Evolutionary conservation across 345 rosid genomes (phyloP), one percentile per base, ranked within the genome.

Genomic region (Viola odorata): DNA sequence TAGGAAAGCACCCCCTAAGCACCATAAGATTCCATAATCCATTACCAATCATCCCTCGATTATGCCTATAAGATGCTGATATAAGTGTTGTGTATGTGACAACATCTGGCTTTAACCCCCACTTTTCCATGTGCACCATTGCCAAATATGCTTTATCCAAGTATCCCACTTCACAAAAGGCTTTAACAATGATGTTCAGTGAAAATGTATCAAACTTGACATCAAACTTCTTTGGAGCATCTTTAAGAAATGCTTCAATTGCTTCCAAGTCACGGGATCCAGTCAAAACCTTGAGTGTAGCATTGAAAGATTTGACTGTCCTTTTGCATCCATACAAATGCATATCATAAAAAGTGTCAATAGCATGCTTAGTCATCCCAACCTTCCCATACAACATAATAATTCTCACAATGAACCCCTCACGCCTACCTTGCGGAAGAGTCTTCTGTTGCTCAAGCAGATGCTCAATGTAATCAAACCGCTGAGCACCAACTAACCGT

Each of bases 11-110:
- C 3, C 96, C 84, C 73, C 79, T 86, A 58, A 65, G 84, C 60
- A 86, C 77, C 95, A 86, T 86, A 66, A 74, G 84, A 67, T 86
- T 89, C 96, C 96, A 89, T 67, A 86, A 56, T 12, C 96, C 95
- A 50, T 86, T 85, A 50, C 88, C 86, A 68, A 86, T 68, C 74
- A 80, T 75, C 36, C 65, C 68, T 39, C 72, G 67, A n/a, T 81
- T 75, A 1, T 62, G 69, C 76, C 76, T 81, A 79, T 86, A 89
- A 58, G 71, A 83, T 32, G 95, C 84, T 0, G 91, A 80, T 52
- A 84, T 66, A 69, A 89, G 91, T 5, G 91, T 89, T 9, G 91
- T 86, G 57, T 75, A 89, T 1, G 91, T 86, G 61, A 86, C 42
- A n/a, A 83, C 88, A 73, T 89, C 95, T 47, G 94, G 87, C 55